Evolutionary conservation across 805 yeast species (phyloP).

Genomic region (Kluyveromyces lactis): DNA sequence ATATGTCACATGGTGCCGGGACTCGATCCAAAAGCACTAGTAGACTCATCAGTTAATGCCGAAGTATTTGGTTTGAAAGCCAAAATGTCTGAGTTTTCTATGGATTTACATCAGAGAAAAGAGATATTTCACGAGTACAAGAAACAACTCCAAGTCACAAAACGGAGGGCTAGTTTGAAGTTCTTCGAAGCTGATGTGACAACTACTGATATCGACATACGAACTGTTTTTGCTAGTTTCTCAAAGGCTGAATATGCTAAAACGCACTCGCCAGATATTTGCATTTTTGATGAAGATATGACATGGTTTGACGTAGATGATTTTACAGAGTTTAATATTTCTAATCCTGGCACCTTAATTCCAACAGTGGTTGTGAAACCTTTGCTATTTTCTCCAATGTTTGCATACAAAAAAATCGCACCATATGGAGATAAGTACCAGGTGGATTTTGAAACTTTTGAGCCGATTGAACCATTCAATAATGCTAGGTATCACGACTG

Average conservation of each 20-base stretch:
- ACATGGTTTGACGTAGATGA: slow-evolving; percentile 59
- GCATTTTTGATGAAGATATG: slow-evolving; percentile 44
- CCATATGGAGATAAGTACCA: slow-evolving; percentile 37
- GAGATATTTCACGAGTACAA: slow-evolving; percentile 38
- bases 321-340: slow-evolving; percentile 46
- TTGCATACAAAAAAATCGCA: slow-evolving; percentile 62
- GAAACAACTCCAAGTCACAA: slow-evolving; percentile 40
- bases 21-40: slow-evolving; percentile 25
- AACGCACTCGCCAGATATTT: slow-evolving; percentile 1
- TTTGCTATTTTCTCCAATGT: slow-evolving; percentile 56
- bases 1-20: slow-evolving; percentile 62
- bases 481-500: slow-evolving; percentile 56
- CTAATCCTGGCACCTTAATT: slow-evolving; percentile 29
- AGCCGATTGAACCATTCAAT: slow-evolving; percentile 39
- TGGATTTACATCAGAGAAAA: slow-evolving; percentile 62
- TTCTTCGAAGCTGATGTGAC: slow-evolving; percentile 61
- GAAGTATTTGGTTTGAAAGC: slow-evolving; percentile 68
- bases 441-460: slow-evolving; percentile 30
- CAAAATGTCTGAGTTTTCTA: slow-evolving; percentile 42
- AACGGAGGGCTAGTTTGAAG: slow-evolving; percentile 43
- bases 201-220: slow-evolving; percentile 47
- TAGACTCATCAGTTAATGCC: slow-evolving; percentile 16
- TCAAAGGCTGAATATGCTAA: slow-evolving; percentile 18
- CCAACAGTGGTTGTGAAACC: slow-evolving; percentile 48
- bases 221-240: slow-evolving; percentile 46